These are phyloP conservation scores for Amanita pseudoporphyria DNA, from an alignment of 768 basidiomycete species.

Conservation along the genomic window DNA sequence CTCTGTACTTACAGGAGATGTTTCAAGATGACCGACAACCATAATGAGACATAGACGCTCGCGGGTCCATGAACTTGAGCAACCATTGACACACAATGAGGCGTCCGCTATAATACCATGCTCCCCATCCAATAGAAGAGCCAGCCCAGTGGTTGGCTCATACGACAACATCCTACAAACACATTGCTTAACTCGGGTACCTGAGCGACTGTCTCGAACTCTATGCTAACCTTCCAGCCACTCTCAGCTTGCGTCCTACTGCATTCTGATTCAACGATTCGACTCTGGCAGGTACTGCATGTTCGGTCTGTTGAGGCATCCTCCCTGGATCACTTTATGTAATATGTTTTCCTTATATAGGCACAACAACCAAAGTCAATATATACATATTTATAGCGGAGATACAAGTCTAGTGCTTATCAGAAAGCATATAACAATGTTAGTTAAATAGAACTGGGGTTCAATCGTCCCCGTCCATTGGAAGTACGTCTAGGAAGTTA, in stretches of 20 bases:
- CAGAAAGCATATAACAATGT: too few species aligned
- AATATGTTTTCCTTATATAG: not conserved
- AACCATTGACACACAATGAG: slow-evolving; percentile 36
- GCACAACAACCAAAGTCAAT: not conserved
- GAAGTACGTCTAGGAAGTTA: not conserved
- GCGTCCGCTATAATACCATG: slow-evolving; percentile 50
- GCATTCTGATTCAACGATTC: not conserved
- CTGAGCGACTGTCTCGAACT: not conserved
- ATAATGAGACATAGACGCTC: slow-evolving; percentile 43
- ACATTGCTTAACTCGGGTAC: not conserved
- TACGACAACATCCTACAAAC: slow-evolving; percentile 44
- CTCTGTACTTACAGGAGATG: slow-evolving; percentile 28
- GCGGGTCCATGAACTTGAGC: slow-evolving; percentile 35
- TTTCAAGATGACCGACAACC: slow-evolving; percentile 52
- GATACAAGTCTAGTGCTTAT: not conserved
- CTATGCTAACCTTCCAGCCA: slow-evolving; percentile 45
- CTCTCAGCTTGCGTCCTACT: slow-evolving; percentile 42
- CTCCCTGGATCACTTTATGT: not conserved
- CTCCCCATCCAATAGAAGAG: slow-evolving; percentile 39
- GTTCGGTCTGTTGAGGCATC: slow-evolving; percentile 7
- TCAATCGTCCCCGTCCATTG: not conserved
- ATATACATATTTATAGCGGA: not conserved
- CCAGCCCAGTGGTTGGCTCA: slow-evolving; percentile 35
- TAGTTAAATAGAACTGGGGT: not conserved
- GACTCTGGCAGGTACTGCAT: slow-evolving; percentile 4